Conservation (phyloP, 2,329 filamentous ascomycete species). For the Aspergillus tanneri region DNA sequence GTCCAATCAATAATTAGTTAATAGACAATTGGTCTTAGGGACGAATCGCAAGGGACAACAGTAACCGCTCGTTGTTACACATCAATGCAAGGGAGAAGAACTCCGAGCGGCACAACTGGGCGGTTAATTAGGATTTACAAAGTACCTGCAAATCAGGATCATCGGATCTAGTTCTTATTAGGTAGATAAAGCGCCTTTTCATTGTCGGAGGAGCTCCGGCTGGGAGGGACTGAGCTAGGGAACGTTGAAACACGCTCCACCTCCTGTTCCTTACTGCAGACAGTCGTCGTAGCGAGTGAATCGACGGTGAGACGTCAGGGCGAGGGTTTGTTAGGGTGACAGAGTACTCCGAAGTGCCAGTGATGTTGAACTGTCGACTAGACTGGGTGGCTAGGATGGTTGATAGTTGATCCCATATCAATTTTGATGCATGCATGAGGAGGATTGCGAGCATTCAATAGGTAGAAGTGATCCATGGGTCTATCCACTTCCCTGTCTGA, state of each 20-base stretch:
- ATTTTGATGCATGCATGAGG: too few relatives aligned
- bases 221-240: neutral
- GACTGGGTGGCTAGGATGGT: too few relatives aligned
- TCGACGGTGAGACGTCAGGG: too few relatives aligned
- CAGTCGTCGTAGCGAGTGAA: neutral
- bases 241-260: neutral
- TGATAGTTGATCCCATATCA: too few relatives aligned
- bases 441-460: too few relatives aligned
- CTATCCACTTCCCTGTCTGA: too few relatives aligned
- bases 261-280: neutral
- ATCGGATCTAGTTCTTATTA: neutral
- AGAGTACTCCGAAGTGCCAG: too few relatives aligned
- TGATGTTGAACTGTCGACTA: too few relatives aligned
- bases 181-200: neutral
- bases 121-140: neutral
- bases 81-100: too few relatives aligned
- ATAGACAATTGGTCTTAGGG: too few relatives aligned
- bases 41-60: neutral
- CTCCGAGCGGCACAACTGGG: neutral
- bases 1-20: too few relatives aligned
- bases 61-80: neutral
- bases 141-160: neutral
- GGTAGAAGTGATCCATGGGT: too few relatives aligned
- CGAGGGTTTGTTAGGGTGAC: neutral
- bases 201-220: neutral